Percentiles rank a stretch among this genome's conserved stretches.
Conservation (phyloP, 2,329 filamentous ascomycete genomes). For the Calonectria hongkongensis region DNA sequence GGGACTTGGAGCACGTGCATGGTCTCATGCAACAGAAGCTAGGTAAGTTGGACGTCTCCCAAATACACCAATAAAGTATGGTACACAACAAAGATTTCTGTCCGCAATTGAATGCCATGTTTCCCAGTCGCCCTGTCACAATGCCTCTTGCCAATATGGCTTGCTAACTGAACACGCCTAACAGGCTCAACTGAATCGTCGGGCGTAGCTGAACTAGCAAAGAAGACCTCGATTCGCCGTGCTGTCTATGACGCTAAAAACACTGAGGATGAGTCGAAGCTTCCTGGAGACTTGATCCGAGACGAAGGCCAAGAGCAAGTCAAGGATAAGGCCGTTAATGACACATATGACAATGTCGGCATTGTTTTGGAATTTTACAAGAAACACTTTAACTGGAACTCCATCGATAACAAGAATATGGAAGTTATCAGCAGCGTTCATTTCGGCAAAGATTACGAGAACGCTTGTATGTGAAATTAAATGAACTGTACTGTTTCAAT, state of each 20-base stretch:
- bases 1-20: slow-evolving; percentile 63
- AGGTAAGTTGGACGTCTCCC: slow-evolving; percentile 44
- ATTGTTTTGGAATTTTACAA: slow-evolving; percentile 70
- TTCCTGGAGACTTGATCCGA: slow-evolving; percentile 66
- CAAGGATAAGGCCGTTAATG: slow-evolving; percentile 66
- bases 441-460: slow-evolving; percentile 69
- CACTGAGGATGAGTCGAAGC: slow-evolving; percentile 57
- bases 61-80: too few relatives aligned
- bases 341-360: slow-evolving; percentile 71
- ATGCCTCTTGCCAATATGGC: too few relatives aligned
- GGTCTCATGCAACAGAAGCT: slow-evolving; percentile 44
- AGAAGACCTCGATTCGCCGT: slow-evolving; percentile 60
- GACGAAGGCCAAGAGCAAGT: slow-evolving; percentile 64
- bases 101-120: too few relatives aligned
- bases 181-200: slow-evolving; percentile 12
- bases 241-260: slow-evolving; percentile 67
- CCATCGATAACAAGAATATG: slow-evolving; percentile 70
- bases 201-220: neutral
- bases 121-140: slow-evolving; percentile 21
- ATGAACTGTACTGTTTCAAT: neutral
- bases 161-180: neutral
- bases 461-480: slow-evolving; percentile 66
- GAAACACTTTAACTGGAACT: slow-evolving; percentile 69
- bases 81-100: too few relatives aligned
- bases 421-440: slow-evolving; percentile 72